Conservation (phyloP, 2,329 filamentous ascomycete species). For the Colletotrichum graminicola region DNA sequence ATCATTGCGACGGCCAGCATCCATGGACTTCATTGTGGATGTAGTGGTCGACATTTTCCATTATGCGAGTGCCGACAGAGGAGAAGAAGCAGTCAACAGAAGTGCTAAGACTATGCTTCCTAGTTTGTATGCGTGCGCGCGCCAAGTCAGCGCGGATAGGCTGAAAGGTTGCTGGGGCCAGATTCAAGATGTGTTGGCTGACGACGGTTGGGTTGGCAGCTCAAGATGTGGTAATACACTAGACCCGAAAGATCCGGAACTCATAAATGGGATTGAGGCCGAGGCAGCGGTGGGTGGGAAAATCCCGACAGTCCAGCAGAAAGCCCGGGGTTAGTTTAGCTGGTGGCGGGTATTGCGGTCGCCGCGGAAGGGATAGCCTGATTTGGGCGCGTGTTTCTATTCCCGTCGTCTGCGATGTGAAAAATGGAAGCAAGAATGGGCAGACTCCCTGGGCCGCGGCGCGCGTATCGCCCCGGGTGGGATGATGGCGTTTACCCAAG, state of each 20-base stretch:
- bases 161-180: background rate
- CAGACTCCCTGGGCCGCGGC: slow-evolving; percentile 15
- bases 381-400: slow-evolving; percentile 13
- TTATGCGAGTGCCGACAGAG: slow-evolving; percentile 24
- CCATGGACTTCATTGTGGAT: slow-evolving; percentile 38
- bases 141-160: slow-evolving; percentile 3
- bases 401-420: slow-evolving; percentile 32
- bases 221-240: slow-evolving; percentile 32
- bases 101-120: background rate
- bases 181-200: slow-evolving; percentile 4
- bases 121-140: background rate
- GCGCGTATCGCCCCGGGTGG: background rate
- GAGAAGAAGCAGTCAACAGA: slow-evolving; percentile 3
- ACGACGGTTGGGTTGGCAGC: background rate
- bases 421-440: slow-evolving; percentile 21
- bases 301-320: slow-evolving; percentile 18
- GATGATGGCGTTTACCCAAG: slow-evolving; percentile 2
- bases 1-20: slow-evolving; percentile 35
- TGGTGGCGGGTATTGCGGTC: slow-evolving; percentile 18
- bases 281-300: slow-evolving; percentile 21
- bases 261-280: slow-evolving; percentile 10
- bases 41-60: slow-evolving; percentile 42
- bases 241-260: slow-evolving; percentile 32
- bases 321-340: background rate
- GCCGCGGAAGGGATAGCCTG: background rate